Base-by-base conservation (phyloP, 2,329 filamentous ascomycete species). In the Blastomyces gilchristii region DNA sequence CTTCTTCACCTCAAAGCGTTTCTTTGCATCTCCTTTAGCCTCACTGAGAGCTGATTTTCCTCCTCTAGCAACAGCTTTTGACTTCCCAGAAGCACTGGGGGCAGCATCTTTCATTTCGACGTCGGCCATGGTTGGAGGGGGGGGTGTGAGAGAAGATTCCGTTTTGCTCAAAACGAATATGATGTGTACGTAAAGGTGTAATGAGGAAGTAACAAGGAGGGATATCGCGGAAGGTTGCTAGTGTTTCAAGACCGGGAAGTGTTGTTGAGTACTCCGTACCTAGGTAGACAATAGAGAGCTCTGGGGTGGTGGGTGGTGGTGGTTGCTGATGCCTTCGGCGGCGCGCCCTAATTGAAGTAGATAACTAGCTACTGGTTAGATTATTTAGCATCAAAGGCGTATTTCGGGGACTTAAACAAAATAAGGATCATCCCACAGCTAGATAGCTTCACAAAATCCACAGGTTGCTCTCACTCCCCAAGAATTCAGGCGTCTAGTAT, bases 1-100 rank as follows among this genome's bases (percentile, higher is more conserved):
- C 88, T 99, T 99, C 81, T 99, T 99, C 67, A 99, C 93, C 76
- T 99, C 94, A 69, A 99, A 99, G 68, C 90, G 89, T 82, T 97
- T 96, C 85, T 95, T 97, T 61, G 80, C 85, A 68, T 93, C 89
- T 47, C 71, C 73, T 53, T 73, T 74, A 54, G 77, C 77, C 64
- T 83, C 80, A 47, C 71, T 68, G 49, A 74, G 77, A 62, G 83
- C 83, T 64, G 77, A 74, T 67, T 82, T 83, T 22, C 77, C 72
- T 76, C 86, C 72, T 76, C 86, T 89, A 34, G 81, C 78, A 22
- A 78, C 78, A 66, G 77, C 79, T 74, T 84, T 85, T 54, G 76
- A 72, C 77, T 86, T 84, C 62, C 78, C 74, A 63, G 72, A 79
- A 66, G 71, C 71, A 54, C 77, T 76, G 49, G 82, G 77, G 43